A percentile compares a stretch with the other conserved stretches of the same genome.
phyloP scores from a whole-genome alignment of 2,329 filamentous ascomycete genomes.

The Colletotrichum sp. region DNA sequence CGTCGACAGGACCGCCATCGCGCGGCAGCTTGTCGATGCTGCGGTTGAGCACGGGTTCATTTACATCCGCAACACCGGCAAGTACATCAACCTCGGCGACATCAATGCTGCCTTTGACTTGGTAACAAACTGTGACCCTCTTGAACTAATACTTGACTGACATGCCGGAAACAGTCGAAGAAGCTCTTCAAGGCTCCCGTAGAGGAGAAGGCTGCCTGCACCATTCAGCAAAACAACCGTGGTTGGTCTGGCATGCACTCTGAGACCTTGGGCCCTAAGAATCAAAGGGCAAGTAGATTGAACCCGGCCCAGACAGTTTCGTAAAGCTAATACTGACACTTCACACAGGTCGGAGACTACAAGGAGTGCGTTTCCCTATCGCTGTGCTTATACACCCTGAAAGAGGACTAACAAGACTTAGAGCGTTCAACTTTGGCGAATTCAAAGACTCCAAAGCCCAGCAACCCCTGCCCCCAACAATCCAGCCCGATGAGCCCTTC shows the following conservation, averaged over 20 bases:
- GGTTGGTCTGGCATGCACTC: slow-evolving; percentile 90
- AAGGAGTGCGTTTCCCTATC: slow-evolving; percentile 70
- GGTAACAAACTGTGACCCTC: slow-evolving; percentile 50
- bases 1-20: slow-evolving; percentile 57
- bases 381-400: not conserved
- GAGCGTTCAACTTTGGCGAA: slow-evolving; percentile 90
- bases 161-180: slow-evolving; percentile 58
- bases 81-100: slow-evolving; percentile 68
- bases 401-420: slow-evolving; percentile 35
- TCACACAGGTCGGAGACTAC: slow-evolving; percentile 75
- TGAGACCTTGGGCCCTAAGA: slow-evolving; percentile 85
- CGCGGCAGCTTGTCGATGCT: slow-evolving; percentile 77
- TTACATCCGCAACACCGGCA: slow-evolving; percentile 79
- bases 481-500: slow-evolving; percentile 64
- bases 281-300: slow-evolving; percentile 67
- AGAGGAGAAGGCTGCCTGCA: slow-evolving; percentile 76
- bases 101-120: slow-evolving; percentile 77
- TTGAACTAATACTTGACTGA: not conserved
- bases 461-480: slow-evolving; percentile 75
- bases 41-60: slow-evolving; percentile 87
- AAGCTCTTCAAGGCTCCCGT: slow-evolving; percentile 74
- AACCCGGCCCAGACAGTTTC: not conserved
- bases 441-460: slow-evolving; percentile 72
- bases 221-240: slow-evolving; percentile 80
- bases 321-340: not conserved